Conservation (phyloP, 768 basidiomycete genomes). For the Suillus americanus region DNA sequence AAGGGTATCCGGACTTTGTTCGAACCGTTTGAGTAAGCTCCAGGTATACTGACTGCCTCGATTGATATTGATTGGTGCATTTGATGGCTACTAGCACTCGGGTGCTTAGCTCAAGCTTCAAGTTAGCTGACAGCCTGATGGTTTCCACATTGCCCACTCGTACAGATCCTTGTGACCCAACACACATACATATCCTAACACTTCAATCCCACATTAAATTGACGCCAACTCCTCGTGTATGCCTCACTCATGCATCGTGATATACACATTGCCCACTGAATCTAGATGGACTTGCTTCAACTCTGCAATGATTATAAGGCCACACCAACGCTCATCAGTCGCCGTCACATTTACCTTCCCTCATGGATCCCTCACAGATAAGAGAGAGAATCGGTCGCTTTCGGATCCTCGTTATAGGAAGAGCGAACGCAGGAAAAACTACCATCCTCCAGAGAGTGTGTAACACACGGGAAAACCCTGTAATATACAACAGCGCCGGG, state of each 20-base stretch:
- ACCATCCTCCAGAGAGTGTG: constrained; percentile 40
- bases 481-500: constrained; percentile 22
- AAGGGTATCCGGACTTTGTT: too few relatives aligned
- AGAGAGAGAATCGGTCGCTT: constrained; percentile 22
- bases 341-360: background rate
- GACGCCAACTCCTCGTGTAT: background rate
- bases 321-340: background rate
- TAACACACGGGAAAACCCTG: constrained; percentile 33
- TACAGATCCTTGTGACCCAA: background rate
- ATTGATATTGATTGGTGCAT: too few relatives aligned
- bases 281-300: background rate
- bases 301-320: background rate
- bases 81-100: too few relatives aligned
- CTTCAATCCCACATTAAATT: background rate
- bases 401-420: constrained; percentile 41
- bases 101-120: too few relatives aligned
- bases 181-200: background rate
- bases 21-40: too few relatives aligned
- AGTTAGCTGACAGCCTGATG: too few relatives aligned
- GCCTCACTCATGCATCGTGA: background rate
- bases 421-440: constrained; percentile 42
- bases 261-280: background rate
- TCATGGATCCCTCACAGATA: background rate
- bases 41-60: too few relatives aligned
- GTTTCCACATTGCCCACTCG: background rate